These are phyloP conservation scores for Talaromyces borbonicus DNA, from an alignment of 495 filamentous ascomycete genomes.

Conservation along the genomic window DNA sequence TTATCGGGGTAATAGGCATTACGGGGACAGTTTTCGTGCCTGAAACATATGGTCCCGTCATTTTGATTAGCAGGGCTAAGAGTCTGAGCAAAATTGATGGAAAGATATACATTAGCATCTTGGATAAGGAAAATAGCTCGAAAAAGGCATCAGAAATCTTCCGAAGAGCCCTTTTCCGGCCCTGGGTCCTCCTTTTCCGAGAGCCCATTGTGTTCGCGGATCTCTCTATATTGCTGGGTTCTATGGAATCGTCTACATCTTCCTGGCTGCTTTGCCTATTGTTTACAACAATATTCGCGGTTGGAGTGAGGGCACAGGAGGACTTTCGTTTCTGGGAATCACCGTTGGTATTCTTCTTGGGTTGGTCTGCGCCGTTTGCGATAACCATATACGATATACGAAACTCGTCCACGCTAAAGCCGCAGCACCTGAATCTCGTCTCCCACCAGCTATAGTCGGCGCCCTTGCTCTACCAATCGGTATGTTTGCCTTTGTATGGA, in stretches of 20 bases:
- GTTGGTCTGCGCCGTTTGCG: slow-evolving; percentile 1
- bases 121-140: slow-evolving; percentile 5
- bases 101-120: slow-evolving; percentile 11
- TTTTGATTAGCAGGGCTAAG: slow-evolving; percentile 47
- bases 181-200: slow-evolving; percentile 15
- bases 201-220: slow-evolving; percentile 16
- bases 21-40: slow-evolving; percentile 56
- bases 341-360: slow-evolving; percentile 41
- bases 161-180: slow-evolving; percentile 12
- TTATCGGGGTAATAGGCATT: slow-evolving; percentile 40
- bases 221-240: slow-evolving; percentile 49
- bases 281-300: slow-evolving; percentile 56
- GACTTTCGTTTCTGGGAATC: slow-evolving; percentile 62
- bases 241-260: slow-evolving; percentile 59
- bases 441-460: slow-evolving; percentile 18
- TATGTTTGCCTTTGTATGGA: slow-evolving; percentile 50
- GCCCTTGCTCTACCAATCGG: slow-evolving; percentile 17
- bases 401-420: slow-evolving; percentile 4
- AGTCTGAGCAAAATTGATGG: slow-evolving; percentile 48
- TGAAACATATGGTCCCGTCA: slow-evolving; percentile 59
- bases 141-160: slow-evolving; percentile 8
- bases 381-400: slow-evolving; percentile 13
- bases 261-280: slow-evolving; percentile 61
- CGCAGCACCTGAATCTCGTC: slow-evolving; percentile 18
- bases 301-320: slow-evolving; percentile 52